A percentile compares a stretch with the other conserved stretches of the same genome.
phyloP scores from a whole-genome alignment of 345 rosid genomes.

The Hibiscus mutabilis region DNA sequence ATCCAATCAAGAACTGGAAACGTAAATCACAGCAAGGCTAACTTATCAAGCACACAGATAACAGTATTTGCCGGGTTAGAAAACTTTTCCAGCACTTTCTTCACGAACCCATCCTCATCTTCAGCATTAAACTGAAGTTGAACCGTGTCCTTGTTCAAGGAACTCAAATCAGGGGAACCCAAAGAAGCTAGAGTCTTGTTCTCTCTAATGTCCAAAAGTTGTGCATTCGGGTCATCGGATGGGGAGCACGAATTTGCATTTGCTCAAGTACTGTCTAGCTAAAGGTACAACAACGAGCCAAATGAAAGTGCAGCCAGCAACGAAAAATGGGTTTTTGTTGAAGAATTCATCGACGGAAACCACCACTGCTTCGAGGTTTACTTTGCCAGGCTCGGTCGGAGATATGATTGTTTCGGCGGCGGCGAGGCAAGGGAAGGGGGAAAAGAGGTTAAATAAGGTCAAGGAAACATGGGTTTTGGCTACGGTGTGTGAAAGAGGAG shows the following conservation, averaged over 20 bases:
- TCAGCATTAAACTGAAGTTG: constrained; percentile 26
- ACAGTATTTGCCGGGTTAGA: constrained; percentile 48
- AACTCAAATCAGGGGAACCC: constrained; percentile 60
- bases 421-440: constrained; percentile 29
- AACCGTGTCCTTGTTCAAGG: constrained; percentile 42
- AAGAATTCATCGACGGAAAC: constrained; percentile 66
- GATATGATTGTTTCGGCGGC: constrained; percentile 38
- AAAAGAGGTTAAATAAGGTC: constrained; percentile 28
- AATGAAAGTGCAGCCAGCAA: constrained; percentile 69
- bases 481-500: constrained; percentile 7
- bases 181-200: constrained; percentile 23
- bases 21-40: constrained; percentile 12
- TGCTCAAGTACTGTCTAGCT: constrained; percentile 46
- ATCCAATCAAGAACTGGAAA: neutral
- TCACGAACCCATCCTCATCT: constrained; percentile 46
- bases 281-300: constrained; percentile 73
- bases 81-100: constrained; percentile 48
- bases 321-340: constrained; percentile 79
- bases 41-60: constrained; percentile 79
- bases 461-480: constrained; percentile 36
- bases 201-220: constrained; percentile 83
- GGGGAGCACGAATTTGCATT: constrained; percentile 60
- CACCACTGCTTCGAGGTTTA: constrained; percentile 58
- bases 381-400: constrained; percentile 33
- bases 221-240: constrained; percentile 44